Evolutionary conservation across 2,329 filamentous ascomycete genomes (phyloP).

Genomic region (Colletotrichum magnum): DNA sequence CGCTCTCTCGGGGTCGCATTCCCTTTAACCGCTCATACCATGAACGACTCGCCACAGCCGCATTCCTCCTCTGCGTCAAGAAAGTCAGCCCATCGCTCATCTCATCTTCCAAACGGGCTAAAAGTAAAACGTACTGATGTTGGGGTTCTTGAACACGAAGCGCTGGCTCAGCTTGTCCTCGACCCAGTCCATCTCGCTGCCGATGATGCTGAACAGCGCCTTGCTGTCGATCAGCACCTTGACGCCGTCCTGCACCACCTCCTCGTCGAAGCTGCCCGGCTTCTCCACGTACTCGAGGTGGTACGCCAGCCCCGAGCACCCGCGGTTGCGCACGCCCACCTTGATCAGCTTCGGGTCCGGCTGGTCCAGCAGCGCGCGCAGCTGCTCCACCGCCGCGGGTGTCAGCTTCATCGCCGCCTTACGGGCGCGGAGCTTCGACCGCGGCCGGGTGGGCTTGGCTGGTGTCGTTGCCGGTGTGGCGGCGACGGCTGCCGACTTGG

Average conservation of each 20-base stretch:
- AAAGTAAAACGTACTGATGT: conserved; percentile 84
- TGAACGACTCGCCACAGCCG: conserved; percentile 96
- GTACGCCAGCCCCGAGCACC: conserved; percentile 94
- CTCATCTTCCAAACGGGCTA: background rate
- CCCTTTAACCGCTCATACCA: conserved; percentile 67
- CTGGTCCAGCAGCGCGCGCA: conserved; percentile 82
- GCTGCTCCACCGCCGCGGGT: conserved; percentile 82
- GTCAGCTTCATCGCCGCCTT: conserved; percentile 95
- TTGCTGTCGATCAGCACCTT: conserved; percentile 98
- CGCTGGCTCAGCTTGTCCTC: conserved; percentile 94
- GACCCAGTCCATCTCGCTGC: conserved; percentile 99
- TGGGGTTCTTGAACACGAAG: conserved; percentile 97
- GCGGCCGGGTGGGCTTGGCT: conserved; percentile 55
- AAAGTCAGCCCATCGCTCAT: conserved; percentile 47
- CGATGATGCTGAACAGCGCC: conserved; percentile 97
- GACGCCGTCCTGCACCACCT: conserved; percentile 95
- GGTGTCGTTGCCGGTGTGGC: conserved; percentile 33
- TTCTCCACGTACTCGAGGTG: conserved; percentile 96
- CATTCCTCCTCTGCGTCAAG: conserved; percentile 85
- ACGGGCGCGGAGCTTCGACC: conserved; percentile 75
- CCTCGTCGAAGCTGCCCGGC: conserved; percentile 88
- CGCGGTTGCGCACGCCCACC: conserved; percentile 93
- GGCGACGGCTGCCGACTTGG: background rate
- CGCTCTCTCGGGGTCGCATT: background rate
- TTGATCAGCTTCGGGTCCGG: conserved; percentile 94